These are phyloP conservation scores for Teratosphaeria pseudoeucalypti DNA, from an alignment of 2,329 filamentous ascomycete species.

Conservation along the genomic window DNA sequence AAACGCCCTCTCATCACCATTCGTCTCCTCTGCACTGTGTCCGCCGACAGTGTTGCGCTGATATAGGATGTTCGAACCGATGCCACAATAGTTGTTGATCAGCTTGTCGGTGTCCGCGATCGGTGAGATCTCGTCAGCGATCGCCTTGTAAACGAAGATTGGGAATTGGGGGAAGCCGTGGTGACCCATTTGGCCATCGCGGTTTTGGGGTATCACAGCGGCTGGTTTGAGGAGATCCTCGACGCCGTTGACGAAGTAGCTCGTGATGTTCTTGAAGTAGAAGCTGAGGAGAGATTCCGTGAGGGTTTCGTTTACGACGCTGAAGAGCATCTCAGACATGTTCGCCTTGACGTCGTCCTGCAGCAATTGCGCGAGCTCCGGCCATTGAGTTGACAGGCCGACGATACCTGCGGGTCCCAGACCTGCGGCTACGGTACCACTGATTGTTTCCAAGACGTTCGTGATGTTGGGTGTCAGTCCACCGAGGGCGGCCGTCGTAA, in stretches of 20 bases:
- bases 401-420: conserved; percentile 27
- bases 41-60: conserved; percentile 35
- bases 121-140: conserved; percentile 36
- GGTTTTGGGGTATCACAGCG: conserved; percentile 19
- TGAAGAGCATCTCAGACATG: conserved; percentile 24
- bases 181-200: conserved; percentile 27
- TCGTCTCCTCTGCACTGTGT: conserved; percentile 28
- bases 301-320: conserved; percentile 16
- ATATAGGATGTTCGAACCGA: conserved; percentile 34
- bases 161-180: conserved; percentile 38
- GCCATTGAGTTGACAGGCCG: conserved; percentile 27
- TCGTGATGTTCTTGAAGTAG: conserved; percentile 27
- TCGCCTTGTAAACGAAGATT: conserved; percentile 42
- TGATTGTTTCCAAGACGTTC: conserved; percentile 26
- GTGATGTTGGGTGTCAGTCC: conserved; percentile 1
- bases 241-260: conserved; percentile 33
- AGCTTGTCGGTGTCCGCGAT: conserved; percentile 36
- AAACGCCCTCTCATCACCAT: conserved; percentile 26
- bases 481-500: conserved; percentile 41
- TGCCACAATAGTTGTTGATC: conserved; percentile 32
- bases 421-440: conserved; percentile 17
- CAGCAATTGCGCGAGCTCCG: conserved; percentile 20
- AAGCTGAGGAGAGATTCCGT: conserved; percentile 20
- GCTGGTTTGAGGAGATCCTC: conserved; percentile 14
- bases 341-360: conserved; percentile 21